A percentile compares a stretch with the other conserved stretches of the same genome.
These are phyloP conservation scores for Apostasia ramifera DNA, from an alignment of 106 monocot genomes.

Conservation along the genomic window DNA sequence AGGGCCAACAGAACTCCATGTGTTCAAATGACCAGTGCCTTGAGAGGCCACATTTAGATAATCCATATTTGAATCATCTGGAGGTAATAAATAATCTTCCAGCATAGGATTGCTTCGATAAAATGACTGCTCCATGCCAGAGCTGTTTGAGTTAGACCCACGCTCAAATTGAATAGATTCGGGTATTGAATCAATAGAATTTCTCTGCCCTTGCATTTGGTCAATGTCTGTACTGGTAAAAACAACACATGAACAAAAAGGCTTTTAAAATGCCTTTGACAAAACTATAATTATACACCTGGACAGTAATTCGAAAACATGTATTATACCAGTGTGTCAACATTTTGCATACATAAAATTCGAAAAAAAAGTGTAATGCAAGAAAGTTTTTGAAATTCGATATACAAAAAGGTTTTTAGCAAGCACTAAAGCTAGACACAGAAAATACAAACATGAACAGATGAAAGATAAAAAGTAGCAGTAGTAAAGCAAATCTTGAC, in stretches of 20 bases:
- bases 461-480: no score
- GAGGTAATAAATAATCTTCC: conserved; percentile 19
- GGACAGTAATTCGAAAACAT: not conserved
- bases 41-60: conserved; percentile 11
- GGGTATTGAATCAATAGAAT: conserved; percentile 12
- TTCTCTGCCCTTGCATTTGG: conserved; percentile 25
- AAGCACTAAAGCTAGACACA: no score
- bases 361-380: no score
- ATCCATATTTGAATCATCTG: conserved; percentile 16
- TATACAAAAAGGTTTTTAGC: no score
- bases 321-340: not conserved
- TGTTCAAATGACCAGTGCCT: conserved; percentile 12
- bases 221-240: not conserved
- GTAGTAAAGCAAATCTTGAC: no score
- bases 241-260: not conserved
- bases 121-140: conserved; percentile 24
- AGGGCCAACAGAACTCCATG: conserved; percentile 23
- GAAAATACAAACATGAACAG: no score
- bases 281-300: not conserved
- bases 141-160: conserved; percentile 21
- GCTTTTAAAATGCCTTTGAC: not conserved
- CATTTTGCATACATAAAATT: no score
- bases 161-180: conserved; percentile 28
- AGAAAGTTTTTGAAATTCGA: no score
- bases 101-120: conserved; percentile 20